These are phyloP conservation scores for Potentilla sterilis DNA, from an alignment of 306 rosid species.

Conservation along the genomic window DNA sequence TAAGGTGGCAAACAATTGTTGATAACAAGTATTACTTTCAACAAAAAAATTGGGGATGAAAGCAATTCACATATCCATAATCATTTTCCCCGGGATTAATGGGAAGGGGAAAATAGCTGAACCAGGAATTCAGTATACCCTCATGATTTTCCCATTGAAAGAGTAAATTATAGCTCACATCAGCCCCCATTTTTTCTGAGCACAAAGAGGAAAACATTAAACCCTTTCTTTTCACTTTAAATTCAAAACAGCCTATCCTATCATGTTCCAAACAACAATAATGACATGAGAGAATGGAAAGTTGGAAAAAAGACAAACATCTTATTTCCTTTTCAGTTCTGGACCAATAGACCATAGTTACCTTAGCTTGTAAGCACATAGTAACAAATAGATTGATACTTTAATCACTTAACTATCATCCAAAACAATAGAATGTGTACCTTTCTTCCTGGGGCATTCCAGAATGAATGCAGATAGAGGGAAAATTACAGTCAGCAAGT, in stretches of 20 bases:
- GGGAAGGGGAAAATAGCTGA: background rate
- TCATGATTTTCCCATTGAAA: background rate
- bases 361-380: background rate
- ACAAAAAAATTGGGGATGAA: background rate
- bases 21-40: background rate
- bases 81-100: background rate
- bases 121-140: background rate
- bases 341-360: background rate
- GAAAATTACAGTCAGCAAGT: constrained; percentile 73
- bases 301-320: background rate
- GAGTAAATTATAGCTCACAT: background rate
- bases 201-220: background rate
- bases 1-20: background rate
- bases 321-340: background rate
- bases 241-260: background rate
- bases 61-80: background rate
- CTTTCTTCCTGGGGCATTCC: constrained; percentile 86
- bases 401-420: background rate
- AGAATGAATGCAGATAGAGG: constrained; percentile 75
- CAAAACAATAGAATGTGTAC: constrained; percentile 24
- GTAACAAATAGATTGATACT: background rate
- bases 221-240: background rate
- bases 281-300: background rate
- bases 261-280: background rate
- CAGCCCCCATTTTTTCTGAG: background rate